phyloP scores from a whole-genome alignment of 106 monocot species.

The Dendrobium chrysotoxum region DNA sequence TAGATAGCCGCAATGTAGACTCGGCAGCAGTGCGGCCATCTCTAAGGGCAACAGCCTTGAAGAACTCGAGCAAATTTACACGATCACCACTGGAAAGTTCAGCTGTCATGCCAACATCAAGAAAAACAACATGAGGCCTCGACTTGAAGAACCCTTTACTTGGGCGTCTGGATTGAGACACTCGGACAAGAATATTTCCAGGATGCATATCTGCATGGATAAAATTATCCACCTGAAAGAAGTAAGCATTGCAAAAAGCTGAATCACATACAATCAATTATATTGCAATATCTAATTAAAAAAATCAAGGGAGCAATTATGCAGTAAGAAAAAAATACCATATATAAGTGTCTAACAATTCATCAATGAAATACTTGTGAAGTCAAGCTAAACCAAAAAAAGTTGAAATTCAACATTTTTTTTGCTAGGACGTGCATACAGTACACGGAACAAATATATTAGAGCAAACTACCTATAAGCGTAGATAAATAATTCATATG shows the following conservation, averaged over 20 bases:
- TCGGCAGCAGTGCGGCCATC: constrained; percentile 27
- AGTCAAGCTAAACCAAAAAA: neutral
- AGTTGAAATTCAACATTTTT: neutral
- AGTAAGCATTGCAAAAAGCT: neutral
- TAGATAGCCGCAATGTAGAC: constrained; percentile 19
- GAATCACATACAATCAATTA: neutral
- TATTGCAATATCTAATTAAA: neutral
- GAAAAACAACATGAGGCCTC: constrained; percentile 20
- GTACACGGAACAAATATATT: neutral
- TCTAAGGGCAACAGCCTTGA: constrained; percentile 19
- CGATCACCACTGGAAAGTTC: constrained; percentile 21
- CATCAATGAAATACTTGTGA: neutral
- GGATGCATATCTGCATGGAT: constrained; percentile 34
- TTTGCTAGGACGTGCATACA: neutral
- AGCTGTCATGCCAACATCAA: constrained; percentile 31
- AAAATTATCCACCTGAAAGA: constrained; percentile 28
- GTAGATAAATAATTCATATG: neutral
- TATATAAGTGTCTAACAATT: neutral
- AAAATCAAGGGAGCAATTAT: neutral
- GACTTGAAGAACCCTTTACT: constrained; percentile 13
- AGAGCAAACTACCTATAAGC: neutral
- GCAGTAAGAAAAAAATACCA: neutral
- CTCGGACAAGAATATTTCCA: constrained; percentile 27
- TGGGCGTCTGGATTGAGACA: constrained; percentile 10
- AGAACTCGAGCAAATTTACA: constrained; percentile 23